These are phyloP conservation scores for Cenococcum geophilum DNA, from an alignment of 495 filamentous ascomycete species.

Conservation along the genomic window DNA sequence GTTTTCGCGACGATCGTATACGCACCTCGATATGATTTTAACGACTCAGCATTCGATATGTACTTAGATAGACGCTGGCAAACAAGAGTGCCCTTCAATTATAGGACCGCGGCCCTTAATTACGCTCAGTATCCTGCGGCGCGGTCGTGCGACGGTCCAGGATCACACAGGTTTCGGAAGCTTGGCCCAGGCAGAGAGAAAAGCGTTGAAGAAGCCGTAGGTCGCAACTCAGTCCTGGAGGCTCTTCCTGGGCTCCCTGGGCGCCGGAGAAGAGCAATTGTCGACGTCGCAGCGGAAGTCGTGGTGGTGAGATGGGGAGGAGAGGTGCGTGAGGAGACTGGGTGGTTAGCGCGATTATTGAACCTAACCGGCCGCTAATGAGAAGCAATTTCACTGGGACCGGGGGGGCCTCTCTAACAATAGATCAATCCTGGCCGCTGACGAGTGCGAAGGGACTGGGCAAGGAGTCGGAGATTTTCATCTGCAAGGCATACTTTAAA, in stretches of 20 bases:
- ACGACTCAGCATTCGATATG: conserved; percentile 19
- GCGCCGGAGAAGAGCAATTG: conserved; percentile 20
- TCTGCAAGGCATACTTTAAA: not conserved
- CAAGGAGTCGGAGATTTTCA: not conserved
- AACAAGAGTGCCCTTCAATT: not conserved
- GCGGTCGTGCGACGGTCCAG: conserved; percentile 9
- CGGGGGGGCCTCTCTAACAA: not conserved
- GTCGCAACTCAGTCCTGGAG: not conserved
- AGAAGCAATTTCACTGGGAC: not conserved
- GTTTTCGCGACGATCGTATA: conserved; percentile 1
- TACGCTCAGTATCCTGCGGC: conserved; percentile 14
- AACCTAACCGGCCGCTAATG: not conserved
- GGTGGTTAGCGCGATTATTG: not conserved
- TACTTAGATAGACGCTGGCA: not conserved
- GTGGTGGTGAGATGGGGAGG: conserved; percentile 16
- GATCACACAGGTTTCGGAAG: not conserved
- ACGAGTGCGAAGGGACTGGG: not conserved
- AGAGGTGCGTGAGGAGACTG: not conserved
- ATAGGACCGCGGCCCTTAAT: conserved; percentile 10
- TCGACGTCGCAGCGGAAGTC: conserved; percentile 29
- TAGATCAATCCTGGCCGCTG: not conserved
- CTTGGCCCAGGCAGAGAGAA: not conserved
- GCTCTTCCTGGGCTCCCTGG: conserved; percentile 14
- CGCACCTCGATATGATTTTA: conserved; percentile 19
- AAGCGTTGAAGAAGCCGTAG: not conserved